Evolutionary conservation across 768 basidiomycete genomes (phyloP).

Genomic region (Amanita pseudoporphyria): DNA sequence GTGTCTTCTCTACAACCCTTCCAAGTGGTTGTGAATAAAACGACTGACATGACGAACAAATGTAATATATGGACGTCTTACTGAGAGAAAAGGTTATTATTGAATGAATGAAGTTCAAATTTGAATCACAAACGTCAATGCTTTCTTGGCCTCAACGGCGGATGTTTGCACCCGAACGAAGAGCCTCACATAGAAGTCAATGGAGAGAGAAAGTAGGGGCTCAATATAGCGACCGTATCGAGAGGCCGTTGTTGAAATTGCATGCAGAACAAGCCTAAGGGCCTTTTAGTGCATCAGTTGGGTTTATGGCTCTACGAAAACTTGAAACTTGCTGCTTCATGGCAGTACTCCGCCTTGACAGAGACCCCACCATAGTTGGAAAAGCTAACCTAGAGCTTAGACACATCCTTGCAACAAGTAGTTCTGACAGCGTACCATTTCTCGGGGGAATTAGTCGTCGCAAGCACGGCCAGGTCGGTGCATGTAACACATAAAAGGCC

Average conservation of each 20-base stretch:
- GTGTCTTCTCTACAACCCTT: slow-evolving; percentile 50
- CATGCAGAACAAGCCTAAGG: slow-evolving; percentile 82
- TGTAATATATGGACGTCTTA: slow-evolving; percentile 77
- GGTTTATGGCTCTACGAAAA: slow-evolving; percentile 3
- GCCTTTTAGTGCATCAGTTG: slow-evolving; percentile 39
- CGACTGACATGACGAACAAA: slow-evolving; percentile 79
- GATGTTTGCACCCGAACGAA: slow-evolving; percentile 73
- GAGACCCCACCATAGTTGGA: slow-evolving; percentile 93
- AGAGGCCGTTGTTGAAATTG: slow-evolving; percentile 77
- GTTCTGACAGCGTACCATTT: slow-evolving; percentile 62
- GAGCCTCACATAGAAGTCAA: slow-evolving; percentile 94
- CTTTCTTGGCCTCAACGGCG: slow-evolving; percentile 78
- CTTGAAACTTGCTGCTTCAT: slow-evolving; percentile 67
- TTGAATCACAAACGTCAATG: slow-evolving; percentile 48
- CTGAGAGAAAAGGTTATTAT: slow-evolving; percentile 30
- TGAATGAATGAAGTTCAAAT: background rate
- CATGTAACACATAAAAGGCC: slow-evolving; percentile 93
- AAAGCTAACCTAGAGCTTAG: slow-evolving; percentile 40
- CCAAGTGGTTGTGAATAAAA: slow-evolving; percentile 84
- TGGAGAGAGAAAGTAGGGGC: slow-evolving; percentile 83
- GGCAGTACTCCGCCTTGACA: slow-evolving; percentile 88
- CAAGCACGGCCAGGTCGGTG: slow-evolving; percentile 90
- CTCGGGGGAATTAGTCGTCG: slow-evolving; percentile 90
- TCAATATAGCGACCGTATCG: slow-evolving; percentile 90
- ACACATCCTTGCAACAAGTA: background rate